Evolutionary conservation across 805 yeast species (phyloP), one percentile per base, ranked within the genome.

Genomic region (Novakomyces olei): DNA sequence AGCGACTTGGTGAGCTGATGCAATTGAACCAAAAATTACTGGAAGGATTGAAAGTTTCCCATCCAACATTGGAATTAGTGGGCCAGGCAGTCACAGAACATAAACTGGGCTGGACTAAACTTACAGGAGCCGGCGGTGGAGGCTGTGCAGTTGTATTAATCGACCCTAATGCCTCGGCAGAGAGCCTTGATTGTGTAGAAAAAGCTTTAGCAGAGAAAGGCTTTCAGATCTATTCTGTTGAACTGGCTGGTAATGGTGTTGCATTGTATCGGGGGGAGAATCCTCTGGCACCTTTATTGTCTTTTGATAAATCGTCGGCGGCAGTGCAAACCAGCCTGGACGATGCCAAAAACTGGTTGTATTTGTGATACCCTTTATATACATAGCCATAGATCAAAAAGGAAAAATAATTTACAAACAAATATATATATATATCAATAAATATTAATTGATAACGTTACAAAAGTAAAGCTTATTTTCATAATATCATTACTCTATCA

Each of bases 121-220:
- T 88, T 34, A 88, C 98, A 0, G 98, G 98, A 27, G 98, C 98
- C 0, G 98, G 98, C 23, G 98, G 98, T 15, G 98, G 98, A 32
- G 98, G 98, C 2, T 88, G 98, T 58, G 92, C 96, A 7, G 74
- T 88, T 35, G 88, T 96, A 0, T 54, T 88, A 25, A 58, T 83
- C 10, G 42, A 44, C 12, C 69, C 64, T 26, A 58, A 55, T 2
- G 53, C 50, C 1, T 42, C 44, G 1, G 58, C 50, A 14, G 51
- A 47, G 3, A 46, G 46, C 12, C 48, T 65, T 5, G 44, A 46
- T 1, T 51, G 51, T 16, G 45, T 55, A 22, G 41, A 44, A 10
- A 45, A 42, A 14, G 42, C 61, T 23, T 49, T 56, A 7, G 47
- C 53, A 3, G 60, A 62, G 15, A 48, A 51, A 4, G 77, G 78